A percentile compares a stretch with the other conserved stretches of the same genome.
These are phyloP conservation scores for Zopfia rhizophila DNA, from an alignment of 2,329 filamentous ascomycete genomes.

Conservation along the genomic window DNA sequence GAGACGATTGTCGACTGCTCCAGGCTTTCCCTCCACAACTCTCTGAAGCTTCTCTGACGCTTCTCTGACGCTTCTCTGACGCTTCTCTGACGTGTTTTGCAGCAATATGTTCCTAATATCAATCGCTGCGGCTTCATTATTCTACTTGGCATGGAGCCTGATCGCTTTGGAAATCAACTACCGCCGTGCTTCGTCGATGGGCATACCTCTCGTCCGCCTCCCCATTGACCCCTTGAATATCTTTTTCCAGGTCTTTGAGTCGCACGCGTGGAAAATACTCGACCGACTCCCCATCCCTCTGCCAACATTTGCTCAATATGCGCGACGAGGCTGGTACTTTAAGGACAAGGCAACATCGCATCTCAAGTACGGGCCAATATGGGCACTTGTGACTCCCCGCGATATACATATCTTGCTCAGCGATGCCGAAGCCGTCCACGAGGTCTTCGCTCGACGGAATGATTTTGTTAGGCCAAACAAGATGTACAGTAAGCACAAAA, in stretches of 20 bases:
- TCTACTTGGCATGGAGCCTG: conserved; percentile 22
- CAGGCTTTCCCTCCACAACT: too few species aligned
- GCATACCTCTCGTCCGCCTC: conserved; percentile 21
- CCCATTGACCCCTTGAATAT: conserved; percentile 24
- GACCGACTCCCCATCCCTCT: conserved; percentile 12
- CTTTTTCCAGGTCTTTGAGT: conserved; percentile 22
- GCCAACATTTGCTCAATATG: conserved; percentile 17
- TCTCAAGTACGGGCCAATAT: conserved; percentile 22
- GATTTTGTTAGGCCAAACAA: conserved; percentile 26
- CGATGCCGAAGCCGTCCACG: conserved; percentile 24
- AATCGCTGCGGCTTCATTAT: too few species aligned
- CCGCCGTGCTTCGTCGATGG: conserved; percentile 18
- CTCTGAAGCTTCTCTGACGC: too few species aligned
- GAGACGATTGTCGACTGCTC: too few species aligned
- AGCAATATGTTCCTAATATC: too few species aligned
- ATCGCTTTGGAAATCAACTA: conserved; percentile 13
- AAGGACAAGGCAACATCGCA: conserved; percentile 25
- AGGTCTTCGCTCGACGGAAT: conserved; percentile 18
- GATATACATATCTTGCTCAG: conserved; percentile 22
- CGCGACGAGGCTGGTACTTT: conserved; percentile 31
- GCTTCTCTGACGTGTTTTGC: too few species aligned
- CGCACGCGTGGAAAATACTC: conserved; percentile 19
- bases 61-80: too few species aligned
- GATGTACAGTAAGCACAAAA: conserved; percentile 27
- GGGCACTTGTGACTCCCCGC: conserved; percentile 22